Percentiles rank a stretch among this genome's conserved stretches.
Evolutionary conservation across 2,329 filamentous ascomycete species (phyloP).

Genomic region (Dothideomycetes sp.): DNA sequence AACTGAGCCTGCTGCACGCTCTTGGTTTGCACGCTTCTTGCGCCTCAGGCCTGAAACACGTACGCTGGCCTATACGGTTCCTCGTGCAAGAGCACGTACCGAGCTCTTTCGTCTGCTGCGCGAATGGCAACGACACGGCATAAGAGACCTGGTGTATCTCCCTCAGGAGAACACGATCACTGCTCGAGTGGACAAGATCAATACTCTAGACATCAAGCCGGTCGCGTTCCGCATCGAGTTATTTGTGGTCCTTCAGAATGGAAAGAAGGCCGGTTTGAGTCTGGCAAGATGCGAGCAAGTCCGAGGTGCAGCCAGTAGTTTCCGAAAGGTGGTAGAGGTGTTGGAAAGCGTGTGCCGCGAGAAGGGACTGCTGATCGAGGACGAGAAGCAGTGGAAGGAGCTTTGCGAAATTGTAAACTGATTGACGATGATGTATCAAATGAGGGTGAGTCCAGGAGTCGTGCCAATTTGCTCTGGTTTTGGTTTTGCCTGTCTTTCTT

Average conservation of each 20-base stretch:
- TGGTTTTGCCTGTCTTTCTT: no score
- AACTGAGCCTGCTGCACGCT: conserved; percentile 39
- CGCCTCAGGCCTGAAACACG: conserved; percentile 73
- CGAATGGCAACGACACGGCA: conserved; percentile 67
- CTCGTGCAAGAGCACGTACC: conserved; percentile 61
- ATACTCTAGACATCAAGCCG: conserved; percentile 73
- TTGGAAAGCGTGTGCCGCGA: conserved; percentile 57
- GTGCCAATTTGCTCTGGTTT: no score
- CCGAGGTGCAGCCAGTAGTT: conserved; percentile 81
- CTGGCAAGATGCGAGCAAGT: conserved; percentile 82
- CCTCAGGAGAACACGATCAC: conserved; percentile 70
- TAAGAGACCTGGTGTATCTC: conserved; percentile 67
- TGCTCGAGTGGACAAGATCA: conserved; percentile 62
- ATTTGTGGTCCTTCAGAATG: conserved; percentile 81
- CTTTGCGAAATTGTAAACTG: conserved; percentile 29
- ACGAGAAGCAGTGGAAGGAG: conserved; percentile 30
- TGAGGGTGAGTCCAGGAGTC: no score
- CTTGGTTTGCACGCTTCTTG: conserved; percentile 83
- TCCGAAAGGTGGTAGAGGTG: conserved; percentile 71
- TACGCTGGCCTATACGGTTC: conserved; percentile 63
- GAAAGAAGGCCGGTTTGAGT: conserved; percentile 62
- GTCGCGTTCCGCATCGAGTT: conserved; percentile 83
- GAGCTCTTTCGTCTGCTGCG: conserved; percentile 65
- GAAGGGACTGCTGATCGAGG: conserved; percentile 57
- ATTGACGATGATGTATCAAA: no score